Base-by-base conservation (phyloP, 192 early-diverging fungal species). In the Borealophlyctis nickersoniae region DNA sequence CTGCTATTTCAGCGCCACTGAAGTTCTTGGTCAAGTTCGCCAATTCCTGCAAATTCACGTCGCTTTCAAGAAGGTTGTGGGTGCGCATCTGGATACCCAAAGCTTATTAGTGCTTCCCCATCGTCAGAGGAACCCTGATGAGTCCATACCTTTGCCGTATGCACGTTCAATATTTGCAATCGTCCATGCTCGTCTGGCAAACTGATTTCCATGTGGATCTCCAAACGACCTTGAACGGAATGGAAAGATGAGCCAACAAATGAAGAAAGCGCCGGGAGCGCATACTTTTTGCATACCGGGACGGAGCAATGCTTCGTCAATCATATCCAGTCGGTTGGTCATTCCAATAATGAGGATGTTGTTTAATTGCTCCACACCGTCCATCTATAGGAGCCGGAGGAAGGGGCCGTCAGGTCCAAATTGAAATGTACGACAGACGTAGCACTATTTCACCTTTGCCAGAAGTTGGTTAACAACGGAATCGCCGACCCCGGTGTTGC, bases 331-430 rank as follows among this genome's bases (percentile, higher is more conserved):
- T 63, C 95, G 75, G 73, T 97, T 99, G 52, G 96, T 99, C 96
- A 99, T 99, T 67, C 95, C 95, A 64, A 99, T 96, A 36, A 96
- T 89, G 66, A 96, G 72, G 52, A 98, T 95, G 74, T 98, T 98
- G 78, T 97, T 98, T 61, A 98, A 76, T 72, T 97, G 95, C 45
- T 97, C 94, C 5, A 99, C 95, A 83, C 95, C 96, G 74, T 99
- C 95, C 91, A 99, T 94, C 84, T 87, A 65, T 45, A 45, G 19
- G 7, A 19, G 39, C 7, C 7, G 7, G 39, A 7, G 39, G 7
- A 13, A 45, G 39, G n/a, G 45, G 45, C 45, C 9, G 45, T 48
- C 9, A 30, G 54, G 11, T 55, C 19, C 7, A 52, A 7, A 32
- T 58, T 14, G 14, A 19, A 2, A 33, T 24, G 26, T 2, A 34